Evolutionary conservation across 495 filamentous ascomycete species (phyloP).

Genomic region (Diplogelasinospora grovesii): DNA sequence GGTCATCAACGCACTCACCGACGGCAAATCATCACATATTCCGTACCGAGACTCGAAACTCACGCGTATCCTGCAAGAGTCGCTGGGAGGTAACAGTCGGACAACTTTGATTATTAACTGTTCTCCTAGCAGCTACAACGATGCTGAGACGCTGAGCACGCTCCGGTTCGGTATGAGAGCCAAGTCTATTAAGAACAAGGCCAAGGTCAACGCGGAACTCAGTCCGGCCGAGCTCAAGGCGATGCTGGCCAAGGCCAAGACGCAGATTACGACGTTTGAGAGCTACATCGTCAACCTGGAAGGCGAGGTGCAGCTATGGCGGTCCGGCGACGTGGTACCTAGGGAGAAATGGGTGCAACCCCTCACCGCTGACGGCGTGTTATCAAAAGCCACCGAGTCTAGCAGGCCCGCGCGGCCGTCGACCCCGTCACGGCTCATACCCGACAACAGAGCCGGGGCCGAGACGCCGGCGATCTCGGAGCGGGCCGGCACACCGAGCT

Average conservation of each 20-base stretch:
- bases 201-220: conserved; percentile 97
- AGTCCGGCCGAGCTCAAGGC: conserved; percentile 91
- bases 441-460: conserved; percentile 69
- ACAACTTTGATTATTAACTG: conserved; percentile 98
- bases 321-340: conserved; percentile 79
- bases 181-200: conserved; percentile 99
- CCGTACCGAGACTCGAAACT: conserved; percentile 98
- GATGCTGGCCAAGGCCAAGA: conserved; percentile 83
- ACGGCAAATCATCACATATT: conserved; percentile 95
- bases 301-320: conserved; percentile 78
- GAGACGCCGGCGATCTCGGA: conserved; percentile 63
- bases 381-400: conserved; percentile 51
- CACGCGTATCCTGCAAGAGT: conserved; percentile 94
- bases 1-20: conserved; percentile 97
- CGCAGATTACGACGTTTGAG: conserved; percentile 81
- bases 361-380: conserved; percentile 59
- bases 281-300: conserved; percentile 79
- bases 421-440: conserved; percentile 73
- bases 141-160: conserved; percentile 89
- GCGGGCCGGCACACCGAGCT: conserved; percentile 76
- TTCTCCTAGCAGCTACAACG: conserved; percentile 97
- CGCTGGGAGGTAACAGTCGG: conserved; percentile 90
- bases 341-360: conserved; percentile 60
- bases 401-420: conserved; percentile 57
- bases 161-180: conserved; percentile 93